Percentiles rank a stretch among this genome's conserved stretches.
phyloP scores from a whole-genome alignment of 805 yeast species.

The Grigorovia jiainica region DNA sequence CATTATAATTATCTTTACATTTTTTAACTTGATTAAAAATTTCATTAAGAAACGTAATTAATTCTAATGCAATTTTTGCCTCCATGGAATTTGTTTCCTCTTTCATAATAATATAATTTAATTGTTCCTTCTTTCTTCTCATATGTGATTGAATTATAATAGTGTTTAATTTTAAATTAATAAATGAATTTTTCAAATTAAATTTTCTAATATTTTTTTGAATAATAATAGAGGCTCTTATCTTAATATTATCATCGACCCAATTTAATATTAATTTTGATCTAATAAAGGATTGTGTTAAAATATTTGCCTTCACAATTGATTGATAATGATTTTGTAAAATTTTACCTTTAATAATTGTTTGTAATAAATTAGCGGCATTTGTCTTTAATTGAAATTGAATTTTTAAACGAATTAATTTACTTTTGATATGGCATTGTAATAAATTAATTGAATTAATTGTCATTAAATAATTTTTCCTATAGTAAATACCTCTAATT shows the following conservation, averaged over 20 bases:
- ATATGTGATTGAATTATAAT: conserved; percentile 59
- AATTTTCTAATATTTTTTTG: conserved; percentile 64
- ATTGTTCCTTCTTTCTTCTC: conserved; percentile 62
- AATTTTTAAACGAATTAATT: conserved; percentile 44
- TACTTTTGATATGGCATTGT: conserved; percentile 63
- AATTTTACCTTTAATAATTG: conserved; percentile 45
- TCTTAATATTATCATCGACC: conserved; percentile 38
- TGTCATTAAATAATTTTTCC: conserved; percentile 48
- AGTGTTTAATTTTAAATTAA: conserved; percentile 40
- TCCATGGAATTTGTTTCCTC: conserved; percentile 14
- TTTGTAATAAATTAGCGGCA: conserved; percentile 71
- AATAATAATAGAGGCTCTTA: conserved; percentile 50
- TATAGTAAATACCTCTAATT: conserved; percentile 54
- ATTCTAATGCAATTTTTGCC: conserved; percentile 2
- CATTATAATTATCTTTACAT: conserved; percentile 52
- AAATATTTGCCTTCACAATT: conserved; percentile 18
- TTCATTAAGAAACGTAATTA: conserved; percentile 41
- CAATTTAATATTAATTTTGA: conserved; percentile 39
- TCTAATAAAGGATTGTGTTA: conserved; percentile 40
- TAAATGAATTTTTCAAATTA: conserved; percentile 39
- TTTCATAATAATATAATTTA: conserved; percentile 33
- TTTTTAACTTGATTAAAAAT: conserved; percentile 68
- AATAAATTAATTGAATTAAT: conserved; percentile 44
- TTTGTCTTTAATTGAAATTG: conserved; percentile 45
- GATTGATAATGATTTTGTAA: conserved; percentile 31